These are phyloP conservation scores for Penicillium antarcticum DNA, from an alignment of 495 filamentous ascomycete genomes.

Conservation along the genomic window DNA sequence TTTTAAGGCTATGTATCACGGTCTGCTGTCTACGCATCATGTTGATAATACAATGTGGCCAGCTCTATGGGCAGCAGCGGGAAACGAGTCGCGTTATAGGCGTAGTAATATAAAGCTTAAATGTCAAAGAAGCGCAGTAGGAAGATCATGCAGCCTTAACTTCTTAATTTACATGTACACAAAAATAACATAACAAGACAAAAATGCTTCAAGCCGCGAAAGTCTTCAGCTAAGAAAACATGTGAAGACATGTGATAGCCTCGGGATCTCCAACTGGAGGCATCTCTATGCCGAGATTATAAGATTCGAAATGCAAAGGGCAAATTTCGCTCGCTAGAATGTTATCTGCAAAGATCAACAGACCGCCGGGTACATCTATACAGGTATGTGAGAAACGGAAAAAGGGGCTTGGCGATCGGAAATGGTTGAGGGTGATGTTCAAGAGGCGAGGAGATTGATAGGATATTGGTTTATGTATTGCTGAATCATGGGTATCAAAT, in stretches of 20 bases:
- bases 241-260: slow-evolving; percentile 20
- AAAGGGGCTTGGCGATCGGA: background rate
- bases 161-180: too few relatives aligned
- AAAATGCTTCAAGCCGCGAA: slow-evolving; percentile 4
- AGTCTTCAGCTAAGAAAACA: slow-evolving; percentile 3
- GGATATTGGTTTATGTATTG: background rate
- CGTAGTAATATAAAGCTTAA: too few relatives aligned
- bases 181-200: background rate
- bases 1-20: too few relatives aligned
- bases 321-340: slow-evolving; percentile 10
- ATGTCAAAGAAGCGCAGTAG: too few relatives aligned
- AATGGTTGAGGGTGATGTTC: background rate
- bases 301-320: slow-evolving; percentile 13
- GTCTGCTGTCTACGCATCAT: too few relatives aligned
- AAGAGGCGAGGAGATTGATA: slow-evolving; percentile 1
- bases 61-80: too few relatives aligned
- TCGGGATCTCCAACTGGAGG: background rate
- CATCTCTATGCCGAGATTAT: slow-evolving; percentile 16
- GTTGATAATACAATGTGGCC: too few relatives aligned
- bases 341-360: slow-evolving; percentile 7
- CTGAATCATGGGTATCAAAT: slow-evolving; percentile 15
- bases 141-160: too few relatives aligned
- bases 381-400: slow-evolving; percentile 6
- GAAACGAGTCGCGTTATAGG: too few relatives aligned
- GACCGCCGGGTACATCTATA: slow-evolving; percentile 18